A percentile compares a stretch with the other conserved stretches of the same genome.
Evolutionary conservation across 2,329 filamentous ascomycete genomes (phyloP).

Genomic region (Aurifilum marmelostoma): DNA sequence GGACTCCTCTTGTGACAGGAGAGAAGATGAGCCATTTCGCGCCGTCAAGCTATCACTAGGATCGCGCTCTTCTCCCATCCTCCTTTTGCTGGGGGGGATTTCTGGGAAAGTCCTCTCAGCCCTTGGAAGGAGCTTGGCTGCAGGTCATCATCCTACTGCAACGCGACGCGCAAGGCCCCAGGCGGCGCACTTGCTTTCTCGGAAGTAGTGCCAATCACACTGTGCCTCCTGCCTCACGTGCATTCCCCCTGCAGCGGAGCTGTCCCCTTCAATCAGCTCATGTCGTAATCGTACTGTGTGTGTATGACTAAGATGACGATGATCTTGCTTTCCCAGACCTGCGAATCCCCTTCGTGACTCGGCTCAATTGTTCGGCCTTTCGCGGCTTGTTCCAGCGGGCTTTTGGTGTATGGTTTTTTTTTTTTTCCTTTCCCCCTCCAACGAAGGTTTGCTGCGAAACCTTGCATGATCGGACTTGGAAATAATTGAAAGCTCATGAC

Average conservation of each 20-base stretch:
- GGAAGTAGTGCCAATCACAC: constrained; percentile 14
- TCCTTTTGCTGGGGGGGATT: not conserved
- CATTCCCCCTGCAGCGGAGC: not conserved
- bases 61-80: not conserved
- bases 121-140: not conserved
- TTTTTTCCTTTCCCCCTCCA: not conserved
- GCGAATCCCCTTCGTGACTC: not conserved
- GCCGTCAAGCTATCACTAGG: not conserved
- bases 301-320: not conserved
- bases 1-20: not conserved
- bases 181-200: not conserved
- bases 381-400: not conserved
- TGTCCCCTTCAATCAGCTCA: not conserved
- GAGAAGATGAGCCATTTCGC: not conserved
- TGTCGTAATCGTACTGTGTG: constrained; percentile 2
- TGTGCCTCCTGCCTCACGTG: constrained; percentile 7
- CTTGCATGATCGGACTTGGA: no score
- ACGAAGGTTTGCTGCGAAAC: not conserved
- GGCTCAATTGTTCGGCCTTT: not conserved
- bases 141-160: constrained; percentile 11
- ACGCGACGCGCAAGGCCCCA: not conserved
- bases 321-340: not conserved
- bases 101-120: not conserved
- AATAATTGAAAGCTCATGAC: no score
- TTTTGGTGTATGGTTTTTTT: not conserved